phyloP scores from a whole-genome alignment of 2,329 filamentous ascomycete species.

The Alternaria infectoria region DNA sequence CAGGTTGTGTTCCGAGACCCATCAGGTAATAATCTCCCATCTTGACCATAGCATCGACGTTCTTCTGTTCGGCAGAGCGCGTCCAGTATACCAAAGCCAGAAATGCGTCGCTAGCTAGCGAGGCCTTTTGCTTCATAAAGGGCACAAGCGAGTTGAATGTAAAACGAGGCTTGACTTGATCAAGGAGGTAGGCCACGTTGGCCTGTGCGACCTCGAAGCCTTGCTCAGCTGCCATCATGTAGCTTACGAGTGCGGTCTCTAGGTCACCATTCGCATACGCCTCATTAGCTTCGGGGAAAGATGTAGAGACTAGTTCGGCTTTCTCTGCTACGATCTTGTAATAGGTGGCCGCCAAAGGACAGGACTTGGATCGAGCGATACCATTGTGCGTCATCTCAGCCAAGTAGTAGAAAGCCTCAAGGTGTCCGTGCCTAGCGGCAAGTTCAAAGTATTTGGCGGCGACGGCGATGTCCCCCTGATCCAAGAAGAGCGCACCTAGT shows the following conservation, averaged over 20 bases:
- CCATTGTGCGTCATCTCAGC: constrained; percentile 85
- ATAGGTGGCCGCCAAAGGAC: constrained; percentile 76
- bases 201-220: constrained; percentile 89
- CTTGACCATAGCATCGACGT: constrained; percentile 93
- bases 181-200: constrained; percentile 86
- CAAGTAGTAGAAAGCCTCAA: constrained; percentile 91
- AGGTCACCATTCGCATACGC: constrained; percentile 80
- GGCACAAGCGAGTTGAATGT: constrained; percentile 62
- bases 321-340: constrained; percentile 91
- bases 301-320: constrained; percentile 83
- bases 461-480: constrained; percentile 81
- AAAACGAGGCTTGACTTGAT: constrained; percentile 62
- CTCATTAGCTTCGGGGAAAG: constrained; percentile 81
- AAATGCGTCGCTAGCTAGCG: constrained; percentile 63
- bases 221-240: constrained; percentile 89
- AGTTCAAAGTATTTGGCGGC: constrained; percentile 88
- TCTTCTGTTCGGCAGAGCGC: constrained; percentile 87
- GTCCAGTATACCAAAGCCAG: constrained; percentile 94
- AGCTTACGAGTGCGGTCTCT: constrained; percentile 79
- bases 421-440: constrained; percentile 79
- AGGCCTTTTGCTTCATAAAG: constrained; percentile 50
- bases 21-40: constrained; percentile 97
- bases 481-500: constrained; percentile 82
- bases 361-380: constrained; percentile 79
- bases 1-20: constrained; percentile 72